Percentiles rank a stretch among this genome's conserved stretches.
phyloP scores from a whole-genome alignment of 73 alveolate species.

The Strombidium stylifer region DNA sequence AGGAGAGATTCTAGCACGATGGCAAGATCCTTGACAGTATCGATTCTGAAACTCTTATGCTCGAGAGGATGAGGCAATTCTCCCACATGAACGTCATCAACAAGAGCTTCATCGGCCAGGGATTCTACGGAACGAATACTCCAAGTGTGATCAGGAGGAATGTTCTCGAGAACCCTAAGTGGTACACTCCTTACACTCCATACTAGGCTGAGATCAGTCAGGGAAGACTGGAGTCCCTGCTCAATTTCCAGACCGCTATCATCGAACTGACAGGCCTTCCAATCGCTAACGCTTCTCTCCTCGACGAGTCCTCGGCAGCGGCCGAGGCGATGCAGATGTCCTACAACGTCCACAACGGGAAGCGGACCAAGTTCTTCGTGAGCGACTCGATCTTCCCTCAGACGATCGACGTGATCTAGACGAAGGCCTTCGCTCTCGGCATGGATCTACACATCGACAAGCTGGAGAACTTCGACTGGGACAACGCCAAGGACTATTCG shows the following conservation, averaged over 20 bases:
- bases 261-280: slow-evolving; percentile 84
- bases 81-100: slow-evolving; percentile 68
- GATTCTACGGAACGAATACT: slow-evolving; percentile 25
- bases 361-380: slow-evolving; percentile 72
- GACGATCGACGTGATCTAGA: slow-evolving; percentile 75
- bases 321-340: slow-evolving; percentile 95
- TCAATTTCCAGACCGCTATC: slow-evolving; percentile 83
- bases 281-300: slow-evolving; percentile 89
- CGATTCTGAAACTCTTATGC: slow-evolving; percentile 55
- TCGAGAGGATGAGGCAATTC: slow-evolving; percentile 44
- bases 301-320: slow-evolving; percentile 95
- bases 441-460: slow-evolving; percentile 69
- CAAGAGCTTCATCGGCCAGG: slow-evolving; percentile 78
- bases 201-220: slow-evolving; percentile 96
- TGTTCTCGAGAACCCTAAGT: slow-evolving; percentile 86
- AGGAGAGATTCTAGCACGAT: slow-evolving; percentile 37
- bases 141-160: slow-evolving; percentile 69
- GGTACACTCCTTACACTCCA: slow-evolving; percentile 98
- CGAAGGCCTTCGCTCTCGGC: slow-evolving; percentile 83
- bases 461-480: slow-evolving; percentile 46
- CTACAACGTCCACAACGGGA: slow-evolving; percentile 44
- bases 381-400: slow-evolving; percentile 72
- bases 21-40: slow-evolving; percentile 51
- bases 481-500: slow-evolving; percentile 43
- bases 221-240: slow-evolving; percentile 86